Evolutionary conservation across 139 green algal genomes (phyloP).

Genomic region (Ulvella scutata): DNA sequence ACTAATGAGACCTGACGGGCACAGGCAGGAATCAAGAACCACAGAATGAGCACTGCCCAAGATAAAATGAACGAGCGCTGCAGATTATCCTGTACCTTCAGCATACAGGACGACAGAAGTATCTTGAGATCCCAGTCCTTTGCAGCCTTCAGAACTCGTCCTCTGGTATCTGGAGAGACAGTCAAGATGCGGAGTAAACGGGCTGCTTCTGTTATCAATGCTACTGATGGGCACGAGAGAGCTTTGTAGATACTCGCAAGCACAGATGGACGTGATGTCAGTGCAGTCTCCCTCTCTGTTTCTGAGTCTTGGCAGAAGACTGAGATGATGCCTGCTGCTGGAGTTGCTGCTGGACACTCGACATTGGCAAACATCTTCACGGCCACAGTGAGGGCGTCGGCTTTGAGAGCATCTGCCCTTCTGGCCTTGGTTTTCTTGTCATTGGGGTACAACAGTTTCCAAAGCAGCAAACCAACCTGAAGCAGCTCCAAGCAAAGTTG

Average conservation of each 20-base stretch:
- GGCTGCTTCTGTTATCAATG: background rate
- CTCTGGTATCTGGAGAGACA: slow-evolving; percentile 3
- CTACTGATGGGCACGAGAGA: background rate
- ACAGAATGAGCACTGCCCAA: no score
- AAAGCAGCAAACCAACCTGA: slow-evolving; percentile 13
- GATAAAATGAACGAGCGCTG: no score
- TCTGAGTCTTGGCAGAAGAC: slow-evolving; percentile 3
- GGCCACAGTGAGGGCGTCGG: slow-evolving; percentile 6
- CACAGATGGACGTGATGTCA: background rate
- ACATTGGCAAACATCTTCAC: background rate
- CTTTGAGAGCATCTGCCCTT: slow-evolving; percentile 15
- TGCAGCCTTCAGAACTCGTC: slow-evolving; percentile 9
- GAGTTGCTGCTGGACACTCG: background rate
- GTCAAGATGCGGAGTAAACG: slow-evolving; percentile 6
- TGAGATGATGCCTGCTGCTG: background rate
- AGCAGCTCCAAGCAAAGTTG: no score
- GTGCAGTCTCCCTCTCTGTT: background rate
- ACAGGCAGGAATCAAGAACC: no score
- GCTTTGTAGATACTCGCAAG: slow-evolving; percentile 2
- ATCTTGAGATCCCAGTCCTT: slow-evolving; percentile 13
- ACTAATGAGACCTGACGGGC: no score
- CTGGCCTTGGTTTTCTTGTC: slow-evolving; percentile 15
- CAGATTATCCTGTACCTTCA: no score
- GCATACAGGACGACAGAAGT: background rate
- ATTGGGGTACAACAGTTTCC: slow-evolving; percentile 7